phyloP scores from a whole-genome alignment of 1,284 basidiomycete genomes.

The Trametes sp. region DNA sequence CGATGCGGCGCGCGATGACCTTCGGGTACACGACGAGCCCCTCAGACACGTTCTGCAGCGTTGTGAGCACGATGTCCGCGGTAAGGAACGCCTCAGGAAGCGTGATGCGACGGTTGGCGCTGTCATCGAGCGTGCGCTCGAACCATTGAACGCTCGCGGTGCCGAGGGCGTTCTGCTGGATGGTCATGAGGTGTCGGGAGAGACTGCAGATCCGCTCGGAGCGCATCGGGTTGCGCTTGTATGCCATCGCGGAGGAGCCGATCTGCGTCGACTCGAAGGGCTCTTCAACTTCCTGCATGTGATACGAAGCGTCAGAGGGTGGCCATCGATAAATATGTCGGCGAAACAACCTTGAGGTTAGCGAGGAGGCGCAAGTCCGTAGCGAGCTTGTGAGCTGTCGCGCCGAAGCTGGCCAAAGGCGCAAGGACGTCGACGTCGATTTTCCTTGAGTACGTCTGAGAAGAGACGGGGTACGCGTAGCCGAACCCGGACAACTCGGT shows the following conservation, averaged over 20 bases:
- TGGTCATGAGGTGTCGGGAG: conserved; percentile 90
- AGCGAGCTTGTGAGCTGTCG: conserved; percentile 97
- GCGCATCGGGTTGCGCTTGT: conserved; percentile 99
- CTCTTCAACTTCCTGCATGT: conserved; percentile 91
- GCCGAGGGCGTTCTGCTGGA: conserved; percentile 94
- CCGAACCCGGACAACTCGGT: conserved; percentile 92
- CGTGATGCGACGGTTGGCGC: conserved; percentile 95
- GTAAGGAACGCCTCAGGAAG: conserved; percentile 98
- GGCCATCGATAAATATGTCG: too few relatives aligned
- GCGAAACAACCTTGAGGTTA: conserved; percentile 77
- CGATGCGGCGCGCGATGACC: conserved; percentile 92
- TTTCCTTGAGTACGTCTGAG: conserved; percentile 98
- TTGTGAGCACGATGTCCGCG: conserved; percentile 95
- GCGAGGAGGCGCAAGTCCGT: conserved; percentile 94
- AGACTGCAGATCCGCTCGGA: conserved; percentile 97
- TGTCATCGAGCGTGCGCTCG: conserved; percentile 95
- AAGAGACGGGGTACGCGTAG: conserved; percentile 97
- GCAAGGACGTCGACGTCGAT: conserved; percentile 95
- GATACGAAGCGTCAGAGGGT: background rate
- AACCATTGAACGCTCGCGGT: conserved; percentile 96
- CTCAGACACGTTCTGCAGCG: conserved; percentile 96
- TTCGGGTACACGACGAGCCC: conserved; percentile 97
- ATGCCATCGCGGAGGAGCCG: conserved; percentile 98
- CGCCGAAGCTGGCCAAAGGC: conserved; percentile 90
- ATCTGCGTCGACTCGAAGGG: conserved; percentile 99